Percentiles rank a stretch among this genome's conserved stretches.
phyloP scores from a whole-genome alignment of 176 grass and related monocot species.

The Bothriochloa decipiens region DNA sequence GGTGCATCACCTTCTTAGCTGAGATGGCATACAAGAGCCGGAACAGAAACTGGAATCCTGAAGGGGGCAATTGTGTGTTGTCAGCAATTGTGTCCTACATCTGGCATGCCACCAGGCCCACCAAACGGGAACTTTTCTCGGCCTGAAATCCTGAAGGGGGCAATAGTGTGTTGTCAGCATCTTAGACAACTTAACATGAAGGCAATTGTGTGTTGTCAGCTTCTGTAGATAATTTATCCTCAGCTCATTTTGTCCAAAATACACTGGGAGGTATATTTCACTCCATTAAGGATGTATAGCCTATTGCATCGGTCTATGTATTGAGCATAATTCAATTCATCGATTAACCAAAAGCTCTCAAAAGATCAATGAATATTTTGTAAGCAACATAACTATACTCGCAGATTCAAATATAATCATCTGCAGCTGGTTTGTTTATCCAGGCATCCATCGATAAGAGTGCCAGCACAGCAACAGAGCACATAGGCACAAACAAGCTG shows the following conservation, averaged over 20 bases:
- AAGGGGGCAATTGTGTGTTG: too few relatives aligned
- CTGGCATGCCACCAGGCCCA: background rate
- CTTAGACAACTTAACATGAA: too few relatives aligned
- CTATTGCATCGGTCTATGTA: background rate
- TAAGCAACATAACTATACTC: background rate
- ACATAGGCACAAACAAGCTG: background rate
- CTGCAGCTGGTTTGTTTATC: background rate
- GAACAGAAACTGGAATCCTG: background rate
- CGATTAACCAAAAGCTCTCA: background rate
- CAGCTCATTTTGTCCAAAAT: background rate
- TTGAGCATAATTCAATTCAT: background rate
- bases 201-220: too few relatives aligned
- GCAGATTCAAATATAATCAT: background rate
- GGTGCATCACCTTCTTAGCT: constrained; percentile 76
- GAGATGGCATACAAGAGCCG: background rate
- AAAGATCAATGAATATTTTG: background rate
- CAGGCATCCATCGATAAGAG: background rate
- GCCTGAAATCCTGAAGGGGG: too few relatives aligned
- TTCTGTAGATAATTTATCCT: too few relatives aligned
- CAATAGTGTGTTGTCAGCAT: background rate
- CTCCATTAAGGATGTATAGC: background rate
- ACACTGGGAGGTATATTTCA: too few relatives aligned
- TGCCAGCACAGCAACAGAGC: background rate
- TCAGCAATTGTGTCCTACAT: background rate
- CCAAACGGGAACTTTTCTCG: background rate